Evolutionary conservation across 768 basidiomycete genomes (phyloP).

Genomic region (Rhodotorula kratochvilovae): DNA sequence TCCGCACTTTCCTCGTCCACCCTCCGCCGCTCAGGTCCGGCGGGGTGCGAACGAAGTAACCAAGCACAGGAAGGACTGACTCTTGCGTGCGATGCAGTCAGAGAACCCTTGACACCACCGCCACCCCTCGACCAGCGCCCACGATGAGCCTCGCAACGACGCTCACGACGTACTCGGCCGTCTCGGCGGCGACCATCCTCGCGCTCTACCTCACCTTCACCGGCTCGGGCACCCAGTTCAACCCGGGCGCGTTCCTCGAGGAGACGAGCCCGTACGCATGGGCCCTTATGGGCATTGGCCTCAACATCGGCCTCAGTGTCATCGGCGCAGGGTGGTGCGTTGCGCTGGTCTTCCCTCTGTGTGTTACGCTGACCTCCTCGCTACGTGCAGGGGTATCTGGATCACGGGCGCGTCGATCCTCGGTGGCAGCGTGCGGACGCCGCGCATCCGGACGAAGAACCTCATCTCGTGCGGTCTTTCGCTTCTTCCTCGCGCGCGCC

Average conservation of each 20-base stretch:
- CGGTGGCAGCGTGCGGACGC: conserved; percentile 88
- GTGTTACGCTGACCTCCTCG: not conserved
- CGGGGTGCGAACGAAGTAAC: no score
- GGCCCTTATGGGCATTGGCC: conserved; percentile 82
- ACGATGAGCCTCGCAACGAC: conserved; percentile 5
- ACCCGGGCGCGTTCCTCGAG: conserved; percentile 87
- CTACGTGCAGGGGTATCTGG: conserved; percentile 78
- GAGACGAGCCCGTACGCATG: conserved; percentile 90
- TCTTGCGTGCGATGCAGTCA: no score
- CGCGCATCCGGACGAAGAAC: conserved; percentile 94
- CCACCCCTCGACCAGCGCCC: not conserved
- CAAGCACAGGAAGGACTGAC: no score
- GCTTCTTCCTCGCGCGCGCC: not conserved
- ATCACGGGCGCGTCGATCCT: conserved; percentile 94
- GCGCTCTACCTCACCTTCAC: conserved; percentile 36
- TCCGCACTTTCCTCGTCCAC: no score
- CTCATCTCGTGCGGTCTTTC: conserved; percentile 69
- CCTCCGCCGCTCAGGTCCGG: no score
- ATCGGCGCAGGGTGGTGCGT: conserved; percentile 91
- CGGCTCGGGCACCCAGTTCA: conserved; percentile 57
- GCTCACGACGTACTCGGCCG: conserved; percentile 13
- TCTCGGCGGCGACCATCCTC: conserved; percentile 10
- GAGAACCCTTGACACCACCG: no score
- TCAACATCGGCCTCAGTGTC: conserved; percentile 89
- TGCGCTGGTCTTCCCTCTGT: not conserved